phyloP scores from a whole-genome alignment of 352 stramenopile genomes.

The Phytophthora capsici region DNA sequence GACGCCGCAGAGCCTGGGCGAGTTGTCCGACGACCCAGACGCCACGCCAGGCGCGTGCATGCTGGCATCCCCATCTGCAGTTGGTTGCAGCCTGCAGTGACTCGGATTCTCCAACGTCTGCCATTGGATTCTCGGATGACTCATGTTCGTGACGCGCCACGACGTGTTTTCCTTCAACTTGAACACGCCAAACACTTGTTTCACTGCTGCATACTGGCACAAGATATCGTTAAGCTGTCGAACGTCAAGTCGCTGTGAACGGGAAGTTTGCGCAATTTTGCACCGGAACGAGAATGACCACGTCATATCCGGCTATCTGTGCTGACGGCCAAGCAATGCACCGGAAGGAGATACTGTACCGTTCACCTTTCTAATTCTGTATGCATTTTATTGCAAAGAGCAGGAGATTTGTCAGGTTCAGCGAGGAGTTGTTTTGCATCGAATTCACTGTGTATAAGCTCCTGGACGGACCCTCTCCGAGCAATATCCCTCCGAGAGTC shows the following conservation, averaged over 20 bases:
- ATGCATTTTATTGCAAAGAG: slow-evolving; percentile 11
- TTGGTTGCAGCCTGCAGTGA: background rate
- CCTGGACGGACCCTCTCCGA: slow-evolving; percentile 17
- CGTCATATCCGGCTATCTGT: no score
- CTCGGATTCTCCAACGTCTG: slow-evolving; percentile 1
- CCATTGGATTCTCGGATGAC: background rate
- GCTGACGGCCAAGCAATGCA: no score
- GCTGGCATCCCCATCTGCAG: background rate
- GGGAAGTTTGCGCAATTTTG: no score
- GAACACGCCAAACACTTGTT: background rate
- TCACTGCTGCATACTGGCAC: no score
- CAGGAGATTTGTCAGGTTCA: slow-evolving; percentile 19
- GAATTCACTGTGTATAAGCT: slow-evolving; percentile 2
- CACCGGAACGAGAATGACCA: no score
- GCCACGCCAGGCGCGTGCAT: no score
- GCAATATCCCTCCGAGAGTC: slow-evolving; percentile 16
- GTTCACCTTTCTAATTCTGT: no score
- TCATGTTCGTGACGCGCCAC: slow-evolving; percentile 14
- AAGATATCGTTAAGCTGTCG: no score
- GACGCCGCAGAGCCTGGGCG: background rate
- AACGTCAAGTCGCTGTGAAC: no score
- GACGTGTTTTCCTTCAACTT: slow-evolving; percentile 24
- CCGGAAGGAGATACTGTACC: no score
- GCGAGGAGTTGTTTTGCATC: background rate
- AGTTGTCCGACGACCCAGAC: no score